Conservation (phyloP, 2,329 filamentous ascomycete species). For the Penicillium brasilianum region DNA sequence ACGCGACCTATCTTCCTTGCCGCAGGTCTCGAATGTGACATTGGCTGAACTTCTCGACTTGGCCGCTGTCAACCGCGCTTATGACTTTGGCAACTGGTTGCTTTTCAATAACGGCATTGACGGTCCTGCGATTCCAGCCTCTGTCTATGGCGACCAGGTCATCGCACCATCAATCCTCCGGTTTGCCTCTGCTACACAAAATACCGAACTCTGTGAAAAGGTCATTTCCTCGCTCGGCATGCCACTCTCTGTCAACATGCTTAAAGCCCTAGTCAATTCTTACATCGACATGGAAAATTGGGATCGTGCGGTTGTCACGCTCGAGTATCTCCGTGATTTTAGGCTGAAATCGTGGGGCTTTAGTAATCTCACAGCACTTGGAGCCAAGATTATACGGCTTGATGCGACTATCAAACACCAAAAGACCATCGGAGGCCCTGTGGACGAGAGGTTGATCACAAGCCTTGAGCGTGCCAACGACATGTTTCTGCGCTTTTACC, state of each 20-base stretch:
- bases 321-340: slow-evolving; percentile 41
- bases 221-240: slow-evolving; percentile 37
- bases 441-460: slow-evolving; percentile 19
- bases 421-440: slow-evolving; percentile 8
- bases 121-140: slow-evolving; percentile 56
- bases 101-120: slow-evolving; percentile 59
- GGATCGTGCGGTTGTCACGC: slow-evolving; percentile 38
- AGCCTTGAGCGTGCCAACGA: slow-evolving; percentile 35
- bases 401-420: slow-evolving; percentile 33
- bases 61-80: slow-evolving; percentile 52
- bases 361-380: slow-evolving; percentile 43
- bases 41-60: slow-evolving; percentile 59
- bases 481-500: slow-evolving; percentile 42
- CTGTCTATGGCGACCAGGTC: slow-evolving; percentile 52
- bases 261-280: slow-evolving; percentile 44
- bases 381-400: slow-evolving; percentile 48
- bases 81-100: slow-evolving; percentile 59
- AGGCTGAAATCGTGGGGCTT: slow-evolving; percentile 45
- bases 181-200: slow-evolving; percentile 58
- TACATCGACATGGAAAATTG: slow-evolving; percentile 42
- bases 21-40: slow-evolving; percentile 52
- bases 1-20: slow-evolving; percentile 37
- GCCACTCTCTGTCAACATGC: slow-evolving; percentile 42
- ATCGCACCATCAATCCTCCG: slow-evolving; percentile 60
- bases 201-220: slow-evolving; percentile 41